Base-by-base conservation (phyloP, 2,329 filamentous ascomycete genomes). In the Hortaea werneckii region DNA sequence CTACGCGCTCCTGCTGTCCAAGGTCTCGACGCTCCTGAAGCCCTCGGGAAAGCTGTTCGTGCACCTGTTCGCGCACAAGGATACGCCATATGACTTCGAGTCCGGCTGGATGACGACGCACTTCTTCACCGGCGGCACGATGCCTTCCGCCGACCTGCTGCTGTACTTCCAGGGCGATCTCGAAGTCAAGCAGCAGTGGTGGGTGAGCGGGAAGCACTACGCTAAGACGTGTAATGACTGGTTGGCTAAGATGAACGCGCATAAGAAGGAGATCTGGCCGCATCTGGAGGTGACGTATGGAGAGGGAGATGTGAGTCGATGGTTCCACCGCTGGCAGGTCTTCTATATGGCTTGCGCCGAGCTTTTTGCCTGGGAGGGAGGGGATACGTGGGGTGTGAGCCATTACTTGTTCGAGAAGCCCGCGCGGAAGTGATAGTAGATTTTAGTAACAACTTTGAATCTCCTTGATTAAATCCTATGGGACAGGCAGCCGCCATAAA, bases 61-160 rank as follows among this genome's bases (percentile, higher is more conserved):
- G 46, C 82, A 85, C 54, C 77, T 83, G 44, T 85, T 85, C 57
- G 71, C 71, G 32, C 80, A 85, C 62, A 74, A 71, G 54, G 73
- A 70, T 8, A 81, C 77, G 10, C 80, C 82, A 0, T 85, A 85
- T 58, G 80, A 85, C 58, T 85, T 79, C 53, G 80, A 85, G 50
- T 74, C 76, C 41, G 82, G 82, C 30, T 86, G 82, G 82, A 85
- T 85, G 82, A 82, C 80, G 42, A 76, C 76, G 50, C 73, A 84
- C 58, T 86, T 85, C 69, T 85, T 85, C 65, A 82, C 80, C 0
- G 82, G 82, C 9, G 82, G 82, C 2, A 85, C 80, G 5, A 86
- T 85, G 82, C 79, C 78, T 3, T 79, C 73, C 37, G 75, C 79
- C 0, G 82, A 85, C 59, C 63, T 86, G 44, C 62, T 85, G 49